Conservation (phyloP, 768 basidiomycete species). For the Terana coerulea region DNA sequence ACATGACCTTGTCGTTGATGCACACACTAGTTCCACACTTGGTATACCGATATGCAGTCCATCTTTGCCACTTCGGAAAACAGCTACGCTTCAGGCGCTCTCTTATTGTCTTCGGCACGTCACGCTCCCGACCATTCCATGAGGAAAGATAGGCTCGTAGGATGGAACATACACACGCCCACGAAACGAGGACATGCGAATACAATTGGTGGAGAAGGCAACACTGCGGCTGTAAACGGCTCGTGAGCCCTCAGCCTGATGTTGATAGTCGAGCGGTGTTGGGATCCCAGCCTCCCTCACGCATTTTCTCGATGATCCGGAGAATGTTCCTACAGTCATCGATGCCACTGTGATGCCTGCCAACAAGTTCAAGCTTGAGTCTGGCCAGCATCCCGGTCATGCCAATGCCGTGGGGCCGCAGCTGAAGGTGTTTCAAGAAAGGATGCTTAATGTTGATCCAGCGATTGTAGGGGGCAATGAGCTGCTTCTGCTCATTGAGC, state of each 20-base stretch:
- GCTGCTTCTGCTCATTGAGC: constrained; percentile 12
- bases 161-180: background rate
- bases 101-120: constrained; percentile 11
- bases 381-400: constrained; percentile 25
- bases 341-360: constrained; percentile 29
- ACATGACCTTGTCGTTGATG: no score
- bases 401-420: constrained; percentile 15
- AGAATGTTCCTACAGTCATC: constrained; percentile 30
- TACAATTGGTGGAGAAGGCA: background rate
- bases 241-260: background rate
- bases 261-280: background rate
- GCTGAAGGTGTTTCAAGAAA: constrained; percentile 16
- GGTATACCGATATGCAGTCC: no score
- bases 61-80: background rate
- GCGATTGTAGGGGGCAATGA: constrained; percentile 20
- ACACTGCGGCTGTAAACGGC: no score
- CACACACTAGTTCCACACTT: no score
- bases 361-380: constrained; percentile 22
- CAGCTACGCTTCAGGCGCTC: background rate
- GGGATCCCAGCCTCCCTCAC: constrained; percentile 24
- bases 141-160: background rate
- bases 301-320: constrained; percentile 22
- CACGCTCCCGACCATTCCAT: background rate
- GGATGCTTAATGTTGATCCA: constrained; percentile 28
- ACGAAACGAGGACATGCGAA: background rate